Percentiles rank a stretch among this genome's conserved stretches.
These are phyloP conservation scores for Penicillium sp. DNA, from an alignment of 2,329 filamentous ascomycete genomes.

Conservation along the genomic window DNA sequence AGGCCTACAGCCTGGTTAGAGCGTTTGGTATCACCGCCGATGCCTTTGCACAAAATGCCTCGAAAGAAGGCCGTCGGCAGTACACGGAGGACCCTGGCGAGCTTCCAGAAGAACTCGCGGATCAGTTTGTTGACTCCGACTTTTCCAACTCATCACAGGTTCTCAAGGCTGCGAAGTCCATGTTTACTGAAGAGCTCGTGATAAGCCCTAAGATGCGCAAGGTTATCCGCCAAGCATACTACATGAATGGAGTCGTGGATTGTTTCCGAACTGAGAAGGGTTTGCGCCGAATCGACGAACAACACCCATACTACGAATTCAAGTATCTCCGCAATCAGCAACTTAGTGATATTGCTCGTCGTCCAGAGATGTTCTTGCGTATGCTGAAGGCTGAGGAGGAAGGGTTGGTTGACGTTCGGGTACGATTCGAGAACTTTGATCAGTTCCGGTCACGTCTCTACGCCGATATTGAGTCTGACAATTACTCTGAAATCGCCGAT, in stretches of 20 bases:
- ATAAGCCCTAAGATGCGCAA: conserved; percentile 88
- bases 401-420: conserved; percentile 81
- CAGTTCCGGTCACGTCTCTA: conserved; percentile 77
- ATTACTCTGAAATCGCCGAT: conserved; percentile 91
- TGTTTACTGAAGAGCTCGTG: conserved; percentile 89
- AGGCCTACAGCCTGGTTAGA: conserved; percentile 77
- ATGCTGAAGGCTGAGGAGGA: conserved; percentile 98
- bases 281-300: conserved; percentile 86
- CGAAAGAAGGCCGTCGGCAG: conserved; percentile 74
- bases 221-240: conserved; percentile 79
- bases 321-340: conserved; percentile 93
- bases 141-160: conserved; percentile 76
- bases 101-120: conserved; percentile 82
- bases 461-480: conserved; percentile 86
- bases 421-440: conserved; percentile 73
- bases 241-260: conserved; percentile 79
- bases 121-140: conserved; percentile 69
- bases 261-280: conserved; percentile 93
- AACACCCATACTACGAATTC: conserved; percentile 95
- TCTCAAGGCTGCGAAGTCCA: conserved; percentile 74
- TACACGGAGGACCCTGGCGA: conserved; percentile 82
- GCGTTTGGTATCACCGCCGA: conserved; percentile 90
- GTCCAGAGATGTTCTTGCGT: conserved; percentile 88
- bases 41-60: conserved; percentile 81
- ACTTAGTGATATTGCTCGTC: conserved; percentile 74